Base-by-base conservation (phyloP, 2,329 filamentous ascomycete species). In the Westerdykella ornata region DNA sequence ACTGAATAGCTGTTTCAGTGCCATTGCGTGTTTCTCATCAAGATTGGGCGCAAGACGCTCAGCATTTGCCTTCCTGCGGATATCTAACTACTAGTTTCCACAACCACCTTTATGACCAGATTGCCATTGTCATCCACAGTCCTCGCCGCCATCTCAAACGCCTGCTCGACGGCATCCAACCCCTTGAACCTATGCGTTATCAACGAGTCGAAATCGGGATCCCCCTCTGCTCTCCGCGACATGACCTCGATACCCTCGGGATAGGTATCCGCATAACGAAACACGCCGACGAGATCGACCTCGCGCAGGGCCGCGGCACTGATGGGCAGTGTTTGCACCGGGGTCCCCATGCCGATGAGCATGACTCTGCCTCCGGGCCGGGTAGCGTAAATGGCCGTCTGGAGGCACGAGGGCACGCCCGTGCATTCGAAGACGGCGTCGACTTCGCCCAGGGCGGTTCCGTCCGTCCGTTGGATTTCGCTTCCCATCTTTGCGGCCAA, bases 331-430 rank as follows among this genome's bases (percentile, higher is more conserved):
- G 82, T 87, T 62, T 88, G 83, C 39, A 87, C 76, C 0, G 84
- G 84, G 4, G 78, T 84, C 29, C 85, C 85, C 84, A 88, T 88
- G 39, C 84, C 85, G 17, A 89, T 83, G 62, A 88, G 80, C 62
- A 88, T 75, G 37, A 88, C 72, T 53, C 81, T 82, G 14, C 84
- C 84, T 18, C 84, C 85, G 0, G 84, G 74, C 43, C 74, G 74
- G 8, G 83, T 81, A 3, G 81, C 63, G 69, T 84, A 88, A 15
- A 88, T 77, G n/a, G 79, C 76, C 1, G 82, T 82, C 59, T 87
- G 84, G 67, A 86, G 81, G 60, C 84, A 87, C 0, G 77, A 73
- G 47, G 85, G 82, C 46, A 87, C 85, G 19, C 84, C 84, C 0
- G 84, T 88, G 58, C 84, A 88, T 64, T 88, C 84, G 49, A 88